phyloP scores from a whole-genome alignment of 2,329 filamentous ascomycete genomes.

The Monosporascus sp. region DNA sequence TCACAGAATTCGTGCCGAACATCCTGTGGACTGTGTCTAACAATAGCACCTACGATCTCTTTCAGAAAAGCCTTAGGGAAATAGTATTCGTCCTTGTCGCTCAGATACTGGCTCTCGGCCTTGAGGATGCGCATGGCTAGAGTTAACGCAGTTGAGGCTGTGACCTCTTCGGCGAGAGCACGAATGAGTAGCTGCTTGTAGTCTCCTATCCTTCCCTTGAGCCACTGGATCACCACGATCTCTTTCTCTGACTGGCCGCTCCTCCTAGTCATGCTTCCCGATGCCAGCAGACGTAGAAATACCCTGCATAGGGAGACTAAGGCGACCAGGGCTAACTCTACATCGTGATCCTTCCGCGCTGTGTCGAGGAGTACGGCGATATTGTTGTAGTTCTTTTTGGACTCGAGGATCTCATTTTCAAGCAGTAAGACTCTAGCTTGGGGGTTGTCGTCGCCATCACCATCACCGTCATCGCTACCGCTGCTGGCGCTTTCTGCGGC shows the following conservation, averaged over 20 bases:
- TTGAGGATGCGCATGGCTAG: conserved; percentile 81
- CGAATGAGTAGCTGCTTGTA: conserved; percentile 60
- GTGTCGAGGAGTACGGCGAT: conserved; percentile 67
- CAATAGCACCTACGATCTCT: conserved; percentile 56
- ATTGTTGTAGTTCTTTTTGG: conserved; percentile 87
- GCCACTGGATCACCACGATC: conserved; percentile 67
- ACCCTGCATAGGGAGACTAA: conserved; percentile 79
- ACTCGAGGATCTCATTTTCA: conserved; percentile 77
- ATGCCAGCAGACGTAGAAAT: conserved; percentile 74
- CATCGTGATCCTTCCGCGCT: conserved; percentile 43
- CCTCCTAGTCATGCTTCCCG: conserved; percentile 63
- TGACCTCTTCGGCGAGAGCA: conserved; percentile 57
- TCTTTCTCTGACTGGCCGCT: conserved; percentile 68
- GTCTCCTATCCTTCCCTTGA: conserved; percentile 68
- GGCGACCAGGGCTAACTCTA: conserved; percentile 59
- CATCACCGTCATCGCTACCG: conserved; percentile 40
- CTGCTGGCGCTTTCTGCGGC: conserved; percentile 41
- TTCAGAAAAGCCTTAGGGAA: conserved; percentile 67
- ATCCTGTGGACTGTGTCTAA: conserved; percentile 53
- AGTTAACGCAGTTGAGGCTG: conserved; percentile 68
- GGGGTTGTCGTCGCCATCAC: conserved; percentile 36
- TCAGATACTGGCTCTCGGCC: conserved; percentile 63
- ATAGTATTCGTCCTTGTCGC: conserved; percentile 56
- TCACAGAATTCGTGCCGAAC: conserved; percentile 69
- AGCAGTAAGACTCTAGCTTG: conserved; percentile 66